Base-by-base conservation (phyloP, 2,329 filamentous ascomycete genomes). In the Arthrobotrys iridis region DNA sequence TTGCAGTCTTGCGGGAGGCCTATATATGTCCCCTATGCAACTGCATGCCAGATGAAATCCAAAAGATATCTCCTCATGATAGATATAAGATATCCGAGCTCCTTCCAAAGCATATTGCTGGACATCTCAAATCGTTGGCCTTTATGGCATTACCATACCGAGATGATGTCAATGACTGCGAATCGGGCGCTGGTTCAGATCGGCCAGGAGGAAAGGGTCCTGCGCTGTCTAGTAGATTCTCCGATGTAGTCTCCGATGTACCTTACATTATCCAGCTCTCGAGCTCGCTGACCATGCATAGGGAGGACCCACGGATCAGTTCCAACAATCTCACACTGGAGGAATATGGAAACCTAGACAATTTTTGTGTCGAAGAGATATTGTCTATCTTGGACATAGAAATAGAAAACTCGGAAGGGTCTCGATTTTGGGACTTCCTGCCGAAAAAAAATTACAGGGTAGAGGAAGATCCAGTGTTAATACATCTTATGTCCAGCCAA, bases 11-110 rank as follows among this genome's bases (percentile, higher is more conserved):
- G 8, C 41, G 62, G 20, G 45, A 52, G 1, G 15, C 37, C 15
- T 15, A 41, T 26, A 26, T 55, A 13, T 65, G 62, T 28, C 62
- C 62, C 2, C 45, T 65, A 15, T 65, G 62, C 15, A 50, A 65
- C 13, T 43, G 62, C 10, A 48, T 65, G n/a, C 62, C 62, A 0
- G 28, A 55, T n/a, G 46, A 65, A 20, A 65, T 65, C 11, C 7
- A 33, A 35, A 18, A 33, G n/a, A 24, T 57, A n/a, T 43, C 62
- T 2, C 45, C 45, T 7, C 46, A 45, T 3, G 57, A 65, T 4
- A 41, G 62, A 5, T 46, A 33, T 1, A 65, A 57, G 35, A 20
- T 45, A 2, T 4, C 5, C 3, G 40, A 64, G 15, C n/a, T 57
- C 3, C 37, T 65, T 15, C 48, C 62, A 7, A 43, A 15, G 6